Evolutionary conservation across 208 protist genomes (phyloP).

Genomic region (Wallacemonas sp.): DNA sequence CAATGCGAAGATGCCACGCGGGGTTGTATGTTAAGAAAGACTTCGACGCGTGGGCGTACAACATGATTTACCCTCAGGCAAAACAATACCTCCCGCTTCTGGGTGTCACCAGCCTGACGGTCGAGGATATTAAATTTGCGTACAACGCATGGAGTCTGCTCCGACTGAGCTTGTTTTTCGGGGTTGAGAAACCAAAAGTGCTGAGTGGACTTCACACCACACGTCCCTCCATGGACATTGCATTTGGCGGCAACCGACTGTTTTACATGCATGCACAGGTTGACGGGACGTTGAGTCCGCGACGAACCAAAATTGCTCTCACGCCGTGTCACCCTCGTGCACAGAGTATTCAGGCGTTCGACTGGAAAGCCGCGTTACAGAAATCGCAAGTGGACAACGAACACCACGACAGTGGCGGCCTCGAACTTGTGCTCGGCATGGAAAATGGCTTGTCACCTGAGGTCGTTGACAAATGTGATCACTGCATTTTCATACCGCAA

Average conservation of each 20-base stretch:
- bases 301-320: slow-evolving; percentile 50
- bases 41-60: slow-evolving; percentile 84
- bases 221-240: slow-evolving; percentile 77
- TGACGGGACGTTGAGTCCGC: slow-evolving; percentile 16
- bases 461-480: slow-evolving; percentile 42
- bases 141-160: slow-evolving; percentile 87
- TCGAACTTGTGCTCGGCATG: slow-evolving; percentile 83
- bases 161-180: slow-evolving; percentile 77
- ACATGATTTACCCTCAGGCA: slow-evolving; percentile 62
- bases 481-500: slow-evolving; percentile 77
- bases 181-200: slow-evolving; percentile 58
- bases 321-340: slow-evolving; percentile 63
- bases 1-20: too few relatives aligned
- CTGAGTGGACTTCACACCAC: slow-evolving; percentile 50
- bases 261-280: slow-evolving; percentile 73
- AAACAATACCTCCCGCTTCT: slow-evolving; percentile 27
- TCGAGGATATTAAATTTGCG: slow-evolving; percentile 89
- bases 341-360: slow-evolving; percentile 46
- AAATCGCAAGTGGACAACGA: neutral
- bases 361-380: slow-evolving; percentile 21
- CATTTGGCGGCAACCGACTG: slow-evolving; percentile 55
- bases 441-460: slow-evolving; percentile 72
- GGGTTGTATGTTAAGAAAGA: slow-evolving; percentile 52
- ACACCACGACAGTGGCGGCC: slow-evolving; percentile 2
- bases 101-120: slow-evolving; percentile 44